Evolutionary conservation across 768 basidiomycete genomes (phyloP).

Genomic region (Multifurca ochricompacta): DNA sequence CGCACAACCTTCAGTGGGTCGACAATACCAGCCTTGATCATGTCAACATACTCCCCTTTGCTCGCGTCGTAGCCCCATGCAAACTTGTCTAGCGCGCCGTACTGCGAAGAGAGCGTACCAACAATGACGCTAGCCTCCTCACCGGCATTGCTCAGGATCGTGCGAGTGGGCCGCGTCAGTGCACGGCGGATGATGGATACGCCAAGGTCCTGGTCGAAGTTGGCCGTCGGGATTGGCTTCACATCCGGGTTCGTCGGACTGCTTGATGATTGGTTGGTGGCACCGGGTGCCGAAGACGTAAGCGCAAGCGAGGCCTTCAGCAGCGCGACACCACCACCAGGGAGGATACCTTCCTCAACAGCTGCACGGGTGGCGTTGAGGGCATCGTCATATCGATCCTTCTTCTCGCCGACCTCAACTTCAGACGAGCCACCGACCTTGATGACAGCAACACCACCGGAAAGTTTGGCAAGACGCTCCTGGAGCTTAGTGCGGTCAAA

Average conservation of each 20-base stretch:
- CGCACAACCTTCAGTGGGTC: conserved; percentile 95
- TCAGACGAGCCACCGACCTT: conserved; percentile 91
- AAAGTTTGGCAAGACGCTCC: conserved; percentile 93
- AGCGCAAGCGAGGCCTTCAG: conserved; percentile 78
- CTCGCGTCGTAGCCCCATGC: conserved; percentile 85
- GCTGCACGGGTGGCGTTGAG: conserved; percentile 97
- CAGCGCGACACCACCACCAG: conserved; percentile 91
- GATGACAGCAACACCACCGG: conserved; percentile 96
- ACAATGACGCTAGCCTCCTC: conserved; percentile 93
- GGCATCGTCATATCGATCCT: conserved; percentile 96
- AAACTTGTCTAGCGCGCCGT: conserved; percentile 70
- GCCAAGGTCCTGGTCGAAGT: conserved; percentile 98
- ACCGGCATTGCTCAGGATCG: conserved; percentile 89
- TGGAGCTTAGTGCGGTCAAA: conserved; percentile 94
- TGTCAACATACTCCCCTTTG: conserved; percentile 89
- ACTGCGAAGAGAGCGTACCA: conserved; percentile 68
- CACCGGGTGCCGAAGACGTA: conserved; percentile 34
- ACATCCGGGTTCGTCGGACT: conserved; percentile 45
- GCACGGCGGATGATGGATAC: conserved; percentile 88
- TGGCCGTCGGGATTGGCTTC: conserved; percentile 65
- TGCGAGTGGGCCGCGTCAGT: conserved; percentile 72
- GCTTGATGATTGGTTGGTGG: conserved; percentile 5
- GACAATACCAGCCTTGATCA: conserved; percentile 91
- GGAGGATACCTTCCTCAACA: conserved; percentile 97
- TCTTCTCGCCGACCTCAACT: conserved; percentile 98